A percentile compares a stretch with the other conserved stretches of the same genome.
Conservation (phyloP, 192 early-diverging fungal genomes). For the Geranomyces variabilis region DNA sequence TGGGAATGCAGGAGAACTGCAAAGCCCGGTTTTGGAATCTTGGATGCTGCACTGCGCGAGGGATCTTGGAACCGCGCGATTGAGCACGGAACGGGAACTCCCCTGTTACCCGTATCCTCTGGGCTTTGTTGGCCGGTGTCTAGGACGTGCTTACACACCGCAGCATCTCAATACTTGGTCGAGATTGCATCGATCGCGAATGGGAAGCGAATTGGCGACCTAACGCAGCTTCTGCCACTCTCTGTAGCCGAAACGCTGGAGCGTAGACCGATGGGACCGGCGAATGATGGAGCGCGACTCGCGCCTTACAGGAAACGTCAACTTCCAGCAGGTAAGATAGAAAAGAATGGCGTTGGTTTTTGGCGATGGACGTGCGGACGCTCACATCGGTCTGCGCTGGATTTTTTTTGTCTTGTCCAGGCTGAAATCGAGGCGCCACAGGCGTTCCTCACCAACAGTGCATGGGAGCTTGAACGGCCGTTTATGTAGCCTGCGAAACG, state of each 20-base stretch:
- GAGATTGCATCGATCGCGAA: too few species aligned
- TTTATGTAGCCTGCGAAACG: constrained; percentile 18
- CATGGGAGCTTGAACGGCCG: constrained; percentile 51
- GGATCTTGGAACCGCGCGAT: too few species aligned
- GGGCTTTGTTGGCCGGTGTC: too few species aligned
- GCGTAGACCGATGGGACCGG: constrained; percentile 59
- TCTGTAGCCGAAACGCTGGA: constrained; percentile 54
- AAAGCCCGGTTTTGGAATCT: too few species aligned
- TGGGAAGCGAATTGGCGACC: too few species aligned
- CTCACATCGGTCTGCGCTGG: not conserved
- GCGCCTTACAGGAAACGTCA: constrained; percentile 61
- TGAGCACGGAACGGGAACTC: too few species aligned
- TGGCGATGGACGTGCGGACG: too few species aligned
- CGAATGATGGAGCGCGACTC: constrained; percentile 65
- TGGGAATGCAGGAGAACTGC: too few species aligned
- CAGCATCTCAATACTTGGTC: too few species aligned
- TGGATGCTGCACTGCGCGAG: too few species aligned
- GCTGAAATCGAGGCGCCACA: constrained; percentile 44
- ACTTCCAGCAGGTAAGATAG: constrained; percentile 49
- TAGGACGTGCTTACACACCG: too few species aligned
- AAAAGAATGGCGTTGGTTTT: not conserved
- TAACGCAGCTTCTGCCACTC: not conserved
- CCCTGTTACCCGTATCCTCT: too few species aligned
- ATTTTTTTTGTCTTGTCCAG: constrained; percentile 19
- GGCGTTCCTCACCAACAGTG: constrained; percentile 53